Evolutionary conservation across 2,329 filamentous ascomycete species (phyloP), one percentile per base, ranked within the genome.

Genomic region (Akanthomyces lecanii): DNA sequence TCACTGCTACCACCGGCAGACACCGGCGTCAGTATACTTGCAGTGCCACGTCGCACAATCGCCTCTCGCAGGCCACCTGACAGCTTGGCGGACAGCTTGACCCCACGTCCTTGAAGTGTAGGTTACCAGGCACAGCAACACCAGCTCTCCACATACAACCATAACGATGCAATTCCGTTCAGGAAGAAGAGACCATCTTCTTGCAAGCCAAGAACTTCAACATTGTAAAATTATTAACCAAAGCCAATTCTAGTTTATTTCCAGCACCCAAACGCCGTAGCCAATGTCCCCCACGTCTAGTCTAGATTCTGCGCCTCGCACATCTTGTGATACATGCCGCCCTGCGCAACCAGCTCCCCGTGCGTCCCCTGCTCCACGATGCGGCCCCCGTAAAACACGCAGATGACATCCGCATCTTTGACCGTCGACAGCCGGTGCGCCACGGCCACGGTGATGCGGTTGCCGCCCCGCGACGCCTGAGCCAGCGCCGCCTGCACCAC

Each of bases 391-490:
- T 85, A 82, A 68, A 89, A 85, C 0, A 88, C 84, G 66, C 82
- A 86, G 47, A 88, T 89, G 3, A 78, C 72, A 69, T 88, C 82
- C 0, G 83, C 84, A 62, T 87, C 79, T 76, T 96, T 94, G 76
- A 97, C 96, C 0, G 93, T 97, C 2, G 89, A 94, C 6, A 97
- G 81, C 42, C 94, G 86, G 76, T 98, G 93, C 0, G 93, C 93
- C 69, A 98, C 97, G 50, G 90, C 94, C 72, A 98, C 96, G 3
- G 93, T 97, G 0, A 93, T 97, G 74, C 93, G 95, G 71, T 89
- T 89, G 33, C 91, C 91, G 66, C 85, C 82, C 48, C 97, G 86
- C 25, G 97, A 82, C 44, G 85, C 86, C 67, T 85, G 86, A 6
- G 85, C 85, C 3, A 98, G 81, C 2, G 93, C 93, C 67, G 89